phyloP scores from a whole-genome alignment of 208 protist genomes.

The Porcisia deanei region DNA sequence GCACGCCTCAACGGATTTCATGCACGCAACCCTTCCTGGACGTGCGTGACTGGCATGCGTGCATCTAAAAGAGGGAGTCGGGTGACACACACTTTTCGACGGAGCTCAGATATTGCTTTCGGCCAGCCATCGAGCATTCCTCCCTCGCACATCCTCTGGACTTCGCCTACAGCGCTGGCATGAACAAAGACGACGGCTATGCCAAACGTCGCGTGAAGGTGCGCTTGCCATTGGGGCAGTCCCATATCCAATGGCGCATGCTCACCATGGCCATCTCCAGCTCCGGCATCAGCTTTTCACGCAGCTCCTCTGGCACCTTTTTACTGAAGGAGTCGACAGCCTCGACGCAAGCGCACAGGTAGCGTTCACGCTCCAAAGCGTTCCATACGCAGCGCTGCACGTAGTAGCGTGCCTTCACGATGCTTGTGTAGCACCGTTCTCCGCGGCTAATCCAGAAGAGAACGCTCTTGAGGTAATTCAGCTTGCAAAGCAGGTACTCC shows the following conservation, averaged over 20 bases:
- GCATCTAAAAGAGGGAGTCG: not conserved
- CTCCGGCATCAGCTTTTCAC: conserved; percentile 77
- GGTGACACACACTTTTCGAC: not conserved
- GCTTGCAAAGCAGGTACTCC: conserved; percentile 68
- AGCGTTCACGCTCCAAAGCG: conserved; percentile 88
- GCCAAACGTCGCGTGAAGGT: conserved; percentile 71
- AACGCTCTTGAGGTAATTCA: conserved; percentile 86
- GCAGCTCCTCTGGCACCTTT: conserved; percentile 81
- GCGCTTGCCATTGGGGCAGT: conserved; percentile 90
- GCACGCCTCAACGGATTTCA: not conserved
- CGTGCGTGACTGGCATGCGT: not conserved
- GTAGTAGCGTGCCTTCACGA: conserved; percentile 77
- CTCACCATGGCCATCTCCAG: conserved; percentile 76
- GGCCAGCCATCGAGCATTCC: not conserved
- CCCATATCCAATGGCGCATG: conserved; percentile 91
- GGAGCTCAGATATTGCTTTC: not conserved
- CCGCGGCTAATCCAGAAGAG: conserved; percentile 77
- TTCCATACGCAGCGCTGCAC: conserved; percentile 88
- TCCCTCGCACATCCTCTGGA: not conserved
- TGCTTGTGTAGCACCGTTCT: conserved; percentile 79
- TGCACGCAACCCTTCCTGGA: not conserved
- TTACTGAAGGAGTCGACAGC: conserved; percentile 74
- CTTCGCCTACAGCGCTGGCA: not conserved
- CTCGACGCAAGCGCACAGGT: conserved; percentile 81
- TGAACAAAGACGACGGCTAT: conserved; percentile 25